phyloP scores from a whole-genome alignment of 2,329 filamentous ascomycete species.

The Aureobasidium leucospermi region DNA sequence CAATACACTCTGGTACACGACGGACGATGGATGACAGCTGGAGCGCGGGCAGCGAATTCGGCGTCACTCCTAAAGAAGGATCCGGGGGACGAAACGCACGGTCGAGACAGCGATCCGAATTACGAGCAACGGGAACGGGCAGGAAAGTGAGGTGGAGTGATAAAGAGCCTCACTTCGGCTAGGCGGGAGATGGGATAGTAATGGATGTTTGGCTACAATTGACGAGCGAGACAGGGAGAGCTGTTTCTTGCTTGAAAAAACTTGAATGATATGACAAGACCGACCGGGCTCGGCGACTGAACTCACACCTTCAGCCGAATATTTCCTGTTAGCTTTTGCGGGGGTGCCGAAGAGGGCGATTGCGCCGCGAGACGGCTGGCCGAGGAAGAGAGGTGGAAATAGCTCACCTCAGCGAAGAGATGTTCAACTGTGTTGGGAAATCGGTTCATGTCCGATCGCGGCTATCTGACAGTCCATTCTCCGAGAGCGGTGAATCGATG shows the following conservation, averaged over 20 bases:
- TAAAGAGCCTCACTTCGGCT: not conserved
- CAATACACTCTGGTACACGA: not conserved
- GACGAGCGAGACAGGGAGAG: not conserved
- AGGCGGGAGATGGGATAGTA: not conserved
- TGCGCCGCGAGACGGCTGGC: not conserved
- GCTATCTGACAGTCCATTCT: not conserved
- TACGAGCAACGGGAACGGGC: not conserved
- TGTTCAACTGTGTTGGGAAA: too few species aligned
- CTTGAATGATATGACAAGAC: not conserved
- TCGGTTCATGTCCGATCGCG: too few species aligned
- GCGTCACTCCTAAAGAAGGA: not conserved
- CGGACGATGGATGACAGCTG: constrained; percentile 7
- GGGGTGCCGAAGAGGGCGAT: not conserved
- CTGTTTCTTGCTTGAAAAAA: not conserved
- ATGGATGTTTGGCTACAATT: not conserved
- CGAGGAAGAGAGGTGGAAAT: not conserved
- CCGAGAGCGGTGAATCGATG: not conserved
- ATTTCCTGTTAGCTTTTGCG: not conserved
- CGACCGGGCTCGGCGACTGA: not conserved
- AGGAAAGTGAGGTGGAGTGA: not conserved
- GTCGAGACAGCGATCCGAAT: not conserved
- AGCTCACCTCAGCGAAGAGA: not conserved
- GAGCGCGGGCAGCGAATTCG: constrained; percentile 10
- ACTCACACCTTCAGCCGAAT: constrained; percentile 5
- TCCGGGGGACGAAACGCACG: constrained; percentile 8